A percentile compares a stretch with the other conserved stretches of the same genome.
Evolutionary conservation across 2,329 filamentous ascomycete genomes (phyloP).

Genomic region (Pseudogymnoascus sp.): DNA sequence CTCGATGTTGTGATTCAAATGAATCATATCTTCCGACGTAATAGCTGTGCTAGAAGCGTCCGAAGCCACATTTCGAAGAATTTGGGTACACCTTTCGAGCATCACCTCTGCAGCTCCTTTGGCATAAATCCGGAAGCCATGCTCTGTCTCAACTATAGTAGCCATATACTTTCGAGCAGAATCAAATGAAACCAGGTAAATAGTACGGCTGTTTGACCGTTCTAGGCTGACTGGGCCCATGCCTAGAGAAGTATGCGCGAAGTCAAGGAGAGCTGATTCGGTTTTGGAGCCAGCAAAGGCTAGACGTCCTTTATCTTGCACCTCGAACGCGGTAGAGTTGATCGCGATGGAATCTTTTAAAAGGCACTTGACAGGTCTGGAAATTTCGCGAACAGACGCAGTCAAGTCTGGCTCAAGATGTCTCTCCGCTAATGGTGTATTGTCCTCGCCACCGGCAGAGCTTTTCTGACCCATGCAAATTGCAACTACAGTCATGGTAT

Average conservation of each 20-base stretch:
- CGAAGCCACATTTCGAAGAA: conserved; percentile 28
- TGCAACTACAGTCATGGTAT: conserved; percentile 65
- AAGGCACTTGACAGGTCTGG: conserved; percentile 24
- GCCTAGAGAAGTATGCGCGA: conserved; percentile 54
- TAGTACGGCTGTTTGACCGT: conserved; percentile 49
- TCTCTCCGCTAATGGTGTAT: conserved; percentile 42
- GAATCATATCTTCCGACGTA: conserved; percentile 26
- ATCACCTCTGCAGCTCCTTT: conserved; percentile 60
- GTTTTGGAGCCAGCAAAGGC: conserved; percentile 65
- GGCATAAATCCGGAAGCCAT: conserved; percentile 41
- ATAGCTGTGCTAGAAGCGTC: conserved; percentile 52
- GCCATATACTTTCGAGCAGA: conserved; percentile 54
- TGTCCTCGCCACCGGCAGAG: conserved; percentile 46
- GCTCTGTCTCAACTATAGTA: conserved; percentile 44
- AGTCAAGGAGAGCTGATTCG: conserved; percentile 59
- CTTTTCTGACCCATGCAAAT: conserved; percentile 45
- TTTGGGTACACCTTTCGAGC: conserved; percentile 42
- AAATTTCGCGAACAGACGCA: neutral
- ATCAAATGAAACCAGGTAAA: conserved; percentile 34
- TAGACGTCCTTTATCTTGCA: conserved; percentile 45
- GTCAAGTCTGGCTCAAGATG: conserved; percentile 34
- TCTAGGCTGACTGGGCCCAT: conserved; percentile 54
- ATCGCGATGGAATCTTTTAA: conserved; percentile 53
- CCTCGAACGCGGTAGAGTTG: conserved; percentile 60
- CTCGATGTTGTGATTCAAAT: conserved; percentile 27